Evolutionary conservation across 2,329 filamentous ascomycete species (phyloP), one percentile per base, ranked within the genome.

Genomic region (Trichophyton equinum): DNA sequence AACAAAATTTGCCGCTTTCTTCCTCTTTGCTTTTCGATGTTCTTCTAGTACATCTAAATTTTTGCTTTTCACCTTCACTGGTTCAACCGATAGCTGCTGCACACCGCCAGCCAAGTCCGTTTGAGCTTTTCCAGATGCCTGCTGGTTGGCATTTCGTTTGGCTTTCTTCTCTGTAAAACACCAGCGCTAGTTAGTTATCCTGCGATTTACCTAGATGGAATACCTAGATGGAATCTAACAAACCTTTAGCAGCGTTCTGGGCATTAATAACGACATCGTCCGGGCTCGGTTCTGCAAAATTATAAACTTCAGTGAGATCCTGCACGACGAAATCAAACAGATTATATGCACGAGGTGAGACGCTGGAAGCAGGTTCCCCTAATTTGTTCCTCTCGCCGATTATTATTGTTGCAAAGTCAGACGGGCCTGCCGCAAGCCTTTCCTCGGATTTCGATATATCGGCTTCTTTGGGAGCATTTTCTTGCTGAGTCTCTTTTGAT

Each of bases 261-360:
- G 91, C 92, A 73, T 86, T 84, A 64, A 90, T 81, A 68, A 96
- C 88, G 70, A 94, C 77, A 73, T 96, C 91, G 77, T 97, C 91
- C 67, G 91, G 91, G 75, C 91, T 96, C 60, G 92, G 91, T 72
- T 85, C 84, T 79, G 86, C 79, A 76, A 96, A 96, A 62, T 85
- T 75, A 72, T 76, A 78, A 53, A 69, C 69, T 73, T 75, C 72
- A 76, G 74, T 70, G 69, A 72, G 65, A 61, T 73, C 67, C 63
- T 73, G 69, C 61, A 73, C 73, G 62, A 74, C 75, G 22, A 76
- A 51, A 33, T 57, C 57, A 25, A 60, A 57, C 44, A 63, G 53
- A 51, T 63, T 59, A 44, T 53, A 42, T 33, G 36, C 25, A 22
- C 13, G 13, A 20, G 40, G 36, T 22, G 36, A 27, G n/a, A 44